phyloP scores from a whole-genome alignment of 306 rosid genomes.

The Quercus variabilis region DNA sequence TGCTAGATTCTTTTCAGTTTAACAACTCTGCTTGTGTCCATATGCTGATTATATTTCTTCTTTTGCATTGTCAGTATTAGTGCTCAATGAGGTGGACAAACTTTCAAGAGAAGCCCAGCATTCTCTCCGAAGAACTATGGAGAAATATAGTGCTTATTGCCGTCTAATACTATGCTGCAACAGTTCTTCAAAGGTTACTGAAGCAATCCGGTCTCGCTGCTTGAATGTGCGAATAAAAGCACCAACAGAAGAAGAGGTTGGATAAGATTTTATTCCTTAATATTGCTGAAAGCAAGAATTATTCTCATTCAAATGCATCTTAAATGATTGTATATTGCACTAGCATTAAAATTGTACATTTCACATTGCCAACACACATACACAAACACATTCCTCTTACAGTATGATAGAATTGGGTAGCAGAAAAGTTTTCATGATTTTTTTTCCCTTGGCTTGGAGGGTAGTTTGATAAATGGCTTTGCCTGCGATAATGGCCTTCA shows the following conservation, averaged over 20 bases:
- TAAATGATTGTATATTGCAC: neutral
- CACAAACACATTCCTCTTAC: neutral
- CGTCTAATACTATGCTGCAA: conserved; percentile 87
- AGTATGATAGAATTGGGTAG: neutral
- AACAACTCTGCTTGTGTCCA: neutral
- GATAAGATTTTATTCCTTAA: neutral
- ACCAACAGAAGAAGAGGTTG: conserved; percentile 79
- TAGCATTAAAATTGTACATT: neutral
- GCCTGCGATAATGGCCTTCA: neutral
- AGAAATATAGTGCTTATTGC: conserved; percentile 88
- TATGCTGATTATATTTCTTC: conserved; percentile 22
- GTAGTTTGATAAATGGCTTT: neutral
- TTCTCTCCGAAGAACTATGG: conserved; percentile 95
- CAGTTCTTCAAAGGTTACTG: conserved; percentile 94
- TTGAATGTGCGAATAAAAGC: conserved; percentile 81
- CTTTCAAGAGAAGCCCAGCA: conserved; percentile 95
- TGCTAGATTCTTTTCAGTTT: neutral
- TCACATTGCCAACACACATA: neutral
- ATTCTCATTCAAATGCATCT: neutral
- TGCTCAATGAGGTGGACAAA: conserved; percentile 91
- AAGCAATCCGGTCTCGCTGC: conserved; percentile 96
- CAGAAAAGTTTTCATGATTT: neutral
- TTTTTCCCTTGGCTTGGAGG: neutral
- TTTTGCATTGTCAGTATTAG: conserved; percentile 54
- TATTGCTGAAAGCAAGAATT: neutral